Percentiles rank a stretch among this genome's conserved stretches.
Conservation (phyloP, 805 yeast genomes). For the Cyberlindnera suaveolens region DNA sequence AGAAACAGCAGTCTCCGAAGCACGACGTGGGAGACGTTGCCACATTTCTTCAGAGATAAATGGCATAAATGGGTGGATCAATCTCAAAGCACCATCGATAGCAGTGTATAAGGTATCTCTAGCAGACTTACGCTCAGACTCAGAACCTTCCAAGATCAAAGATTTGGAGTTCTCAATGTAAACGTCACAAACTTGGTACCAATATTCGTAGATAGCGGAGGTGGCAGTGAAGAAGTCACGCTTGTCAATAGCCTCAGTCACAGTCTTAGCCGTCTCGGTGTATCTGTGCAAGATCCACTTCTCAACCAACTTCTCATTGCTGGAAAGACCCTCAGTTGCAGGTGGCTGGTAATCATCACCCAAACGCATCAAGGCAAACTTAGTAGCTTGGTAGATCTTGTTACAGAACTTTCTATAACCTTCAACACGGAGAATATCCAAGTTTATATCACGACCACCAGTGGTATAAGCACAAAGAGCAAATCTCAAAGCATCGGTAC, state of each 20-base stretch:
- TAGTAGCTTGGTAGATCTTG: conserved; percentile 98
- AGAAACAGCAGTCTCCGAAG: conserved; percentile 59
- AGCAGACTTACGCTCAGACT: conserved; percentile 80
- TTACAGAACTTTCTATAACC: conserved; percentile 99
- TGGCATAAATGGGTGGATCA: conserved; percentile 99
- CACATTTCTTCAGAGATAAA: conserved; percentile 96
- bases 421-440: conserved; percentile 93
- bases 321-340: conserved; percentile 52
- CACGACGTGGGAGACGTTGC: conserved; percentile 94
- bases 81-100: conserved; percentile 81
- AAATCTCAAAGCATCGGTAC: conserved; percentile 97
- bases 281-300: conserved; percentile 93
- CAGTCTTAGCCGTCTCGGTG: conserved; percentile 58
- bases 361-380: conserved; percentile 87
- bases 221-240: conserved; percentile 91
- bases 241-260: conserved; percentile 62
- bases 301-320: conserved; percentile 87
- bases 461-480: conserved; percentile 98
- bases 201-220: conserved; percentile 81
- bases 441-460: conserved; percentile 97
- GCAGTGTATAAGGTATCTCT: conserved; percentile 91
- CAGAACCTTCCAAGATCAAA: conserved; percentile 86
- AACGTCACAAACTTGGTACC: conserved; percentile 95
- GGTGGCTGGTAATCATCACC: conserved; percentile 88
- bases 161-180: conserved; percentile 96